A percentile compares a stretch with the other conserved stretches of the same genome.
Evolutionary conservation across 345 rosid genomes (phyloP).

Genomic region (Diplotaxis tenuifolia): DNA sequence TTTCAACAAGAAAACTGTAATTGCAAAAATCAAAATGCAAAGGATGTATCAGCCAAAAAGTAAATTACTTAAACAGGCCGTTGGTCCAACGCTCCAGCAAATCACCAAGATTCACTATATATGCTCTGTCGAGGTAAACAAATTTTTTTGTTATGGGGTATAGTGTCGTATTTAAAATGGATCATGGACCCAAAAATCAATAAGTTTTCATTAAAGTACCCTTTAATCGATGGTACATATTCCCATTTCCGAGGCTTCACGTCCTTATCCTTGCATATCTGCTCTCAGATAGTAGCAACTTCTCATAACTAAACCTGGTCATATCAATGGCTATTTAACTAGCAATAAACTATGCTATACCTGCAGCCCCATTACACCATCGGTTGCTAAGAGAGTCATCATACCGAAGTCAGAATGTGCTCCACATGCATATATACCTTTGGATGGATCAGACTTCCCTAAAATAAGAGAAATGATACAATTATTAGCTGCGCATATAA

Average conservation of each 20-base stretch:
- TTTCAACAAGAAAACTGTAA: neutral
- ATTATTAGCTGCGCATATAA: neutral
- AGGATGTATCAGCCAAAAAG: neutral
- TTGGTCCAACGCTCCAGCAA: neutral
- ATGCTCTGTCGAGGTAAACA: neutral
- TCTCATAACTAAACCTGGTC: neutral
- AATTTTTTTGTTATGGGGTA: neutral
- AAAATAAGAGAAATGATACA: neutral
- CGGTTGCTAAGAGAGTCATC: neutral
- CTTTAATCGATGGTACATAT: constrained; percentile 65
- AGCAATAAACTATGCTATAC: neutral
- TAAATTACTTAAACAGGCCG: neutral
- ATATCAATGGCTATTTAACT: neutral
- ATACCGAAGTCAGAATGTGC: neutral
- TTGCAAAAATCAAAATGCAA: neutral
- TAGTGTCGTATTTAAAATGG: neutral
- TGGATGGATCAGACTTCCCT: neutral
- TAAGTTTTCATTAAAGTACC: constrained; percentile 27
- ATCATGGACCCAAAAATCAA: neutral
- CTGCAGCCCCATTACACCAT: neutral
- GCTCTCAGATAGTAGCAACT: neutral
- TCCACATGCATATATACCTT: neutral
- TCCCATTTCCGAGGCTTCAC: constrained; percentile 74
- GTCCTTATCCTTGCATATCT: constrained; percentile 80
- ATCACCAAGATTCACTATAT: neutral